Base-by-base conservation (phyloP, 768 basidiomycete species). In the Amanita exitialis region DNA sequence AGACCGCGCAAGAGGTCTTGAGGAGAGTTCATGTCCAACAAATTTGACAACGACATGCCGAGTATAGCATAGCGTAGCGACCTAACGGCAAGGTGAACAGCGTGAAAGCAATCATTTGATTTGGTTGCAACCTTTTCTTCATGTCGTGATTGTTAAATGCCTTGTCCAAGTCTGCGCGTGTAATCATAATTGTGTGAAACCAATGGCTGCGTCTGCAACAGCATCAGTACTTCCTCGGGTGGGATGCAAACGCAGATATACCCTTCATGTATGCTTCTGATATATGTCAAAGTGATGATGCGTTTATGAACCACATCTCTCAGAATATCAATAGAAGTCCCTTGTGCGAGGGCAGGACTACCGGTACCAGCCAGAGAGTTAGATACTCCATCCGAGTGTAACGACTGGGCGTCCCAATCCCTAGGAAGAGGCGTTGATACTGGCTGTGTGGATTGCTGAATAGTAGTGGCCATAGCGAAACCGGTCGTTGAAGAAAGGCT, bases 191-290 rank as follows among this genome's bases (percentile, higher is more conserved):
- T 10, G 91, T 93, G 62, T 90, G 86, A 60, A 89, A 89, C 90
- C 90, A 91, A 61, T 90, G 83, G 55, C 81, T 82, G 49, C 80
- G 82, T 48, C 90, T 91, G 39, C 28, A 39, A 32, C 34, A 45
- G 47, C 41, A 48, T 54, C 35, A 49, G 49, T 46, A 47, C 41
- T 21, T 51, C 21, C 52, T 47, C 36, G 47, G 41, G 44, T 25
- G 25, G 23, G 25, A 36, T 37, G 18, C 30, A 38, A 49, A 38
- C 51, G 35, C 20, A 27, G 41, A 75, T 82, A 58, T 56, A 90
- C 86, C 91, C 91, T 66, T 91, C 88, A 56, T 91, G 86, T 28
- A 90, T 83, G 59, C 80, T 88, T 57, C 87, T 77, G 64, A 92
- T 72, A 63, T 93, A 92, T 0, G 86, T 90, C 57, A 92, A 70